A percentile compares a stretch with the other conserved stretches of the same genome.
phyloP scores from a whole-genome alignment of 345 rosid species.

The Eucalyptus cloeziana region DNA sequence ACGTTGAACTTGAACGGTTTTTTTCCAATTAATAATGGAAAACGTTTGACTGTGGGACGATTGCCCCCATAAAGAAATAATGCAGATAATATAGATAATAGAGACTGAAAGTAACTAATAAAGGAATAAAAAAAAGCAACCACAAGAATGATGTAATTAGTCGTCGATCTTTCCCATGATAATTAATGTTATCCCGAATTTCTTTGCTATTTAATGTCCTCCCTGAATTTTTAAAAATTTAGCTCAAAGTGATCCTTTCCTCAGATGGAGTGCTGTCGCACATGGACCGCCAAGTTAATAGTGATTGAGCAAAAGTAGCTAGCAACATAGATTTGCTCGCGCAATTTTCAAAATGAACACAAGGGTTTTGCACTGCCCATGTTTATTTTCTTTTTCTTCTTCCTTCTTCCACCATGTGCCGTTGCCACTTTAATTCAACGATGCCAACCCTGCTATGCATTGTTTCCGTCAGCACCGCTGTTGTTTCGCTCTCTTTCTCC shows the following conservation, averaged over 20 bases:
- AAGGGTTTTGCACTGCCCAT: not conserved
- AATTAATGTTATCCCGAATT: not conserved
- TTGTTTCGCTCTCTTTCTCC: not conserved
- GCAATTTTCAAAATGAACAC: not conserved
- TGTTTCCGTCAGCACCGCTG: not conserved
- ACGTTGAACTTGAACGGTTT: not conserved
- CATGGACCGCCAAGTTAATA: not conserved
- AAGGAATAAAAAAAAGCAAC: too few species aligned
- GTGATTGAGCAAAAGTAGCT: not conserved
- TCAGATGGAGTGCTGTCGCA: not conserved
- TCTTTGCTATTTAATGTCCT: not conserved
- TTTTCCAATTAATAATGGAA: not conserved
- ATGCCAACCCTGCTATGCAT: not conserved
- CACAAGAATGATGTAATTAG: too few species aligned
- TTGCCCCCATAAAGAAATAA: not conserved
- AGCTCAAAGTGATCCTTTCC: not conserved
- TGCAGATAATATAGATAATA: not conserved
- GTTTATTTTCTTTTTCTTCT: not conserved
- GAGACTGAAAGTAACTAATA: not conserved
- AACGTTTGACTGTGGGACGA: not conserved
- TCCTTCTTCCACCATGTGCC: not conserved
- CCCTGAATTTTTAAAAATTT: not conserved
- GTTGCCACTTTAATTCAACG: not conserved
- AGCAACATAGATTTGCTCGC: not conserved
- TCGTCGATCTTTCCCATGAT: rapidly evolving